phyloP scores from a whole-genome alignment of 2,329 filamentous ascomycete genomes.

The Botrytis paeoniae region DNA sequence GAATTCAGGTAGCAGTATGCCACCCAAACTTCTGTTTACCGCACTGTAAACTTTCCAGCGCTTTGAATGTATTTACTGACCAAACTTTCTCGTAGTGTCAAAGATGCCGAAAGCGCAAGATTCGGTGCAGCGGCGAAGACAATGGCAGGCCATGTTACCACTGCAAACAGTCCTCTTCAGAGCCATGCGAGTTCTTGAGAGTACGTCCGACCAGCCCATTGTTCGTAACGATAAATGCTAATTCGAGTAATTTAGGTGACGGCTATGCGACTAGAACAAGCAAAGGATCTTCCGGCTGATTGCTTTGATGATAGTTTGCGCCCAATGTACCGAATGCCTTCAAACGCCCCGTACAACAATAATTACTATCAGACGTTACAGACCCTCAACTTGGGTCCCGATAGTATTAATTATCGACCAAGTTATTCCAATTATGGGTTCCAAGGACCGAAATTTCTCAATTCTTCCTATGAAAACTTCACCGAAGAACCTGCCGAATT shows the following conservation, averaged over 20 bases:
- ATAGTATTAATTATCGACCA: not conserved
- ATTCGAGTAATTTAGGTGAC: conserved; percentile 32
- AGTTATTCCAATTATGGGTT: conserved; percentile 2
- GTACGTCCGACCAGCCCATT: conserved; percentile 47
- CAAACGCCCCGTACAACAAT: not conserved
- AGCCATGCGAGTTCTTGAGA: conserved; percentile 75
- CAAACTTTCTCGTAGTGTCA: conserved; percentile 61
- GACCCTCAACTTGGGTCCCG: not conserved
- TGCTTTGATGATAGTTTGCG: conserved; percentile 11
- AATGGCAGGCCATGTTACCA: conserved; percentile 75
- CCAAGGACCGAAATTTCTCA: not conserved
- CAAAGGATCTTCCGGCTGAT: conserved; percentile 6
- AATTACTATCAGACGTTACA: conserved; percentile 3
- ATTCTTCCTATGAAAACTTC: not conserved
- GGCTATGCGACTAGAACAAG: conserved; percentile 7
- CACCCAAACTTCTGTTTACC: conserved; percentile 19
- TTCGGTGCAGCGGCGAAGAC: conserved; percentile 87
- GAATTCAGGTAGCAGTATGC: conserved; percentile 53
- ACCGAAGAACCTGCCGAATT: conserved; percentile 13
- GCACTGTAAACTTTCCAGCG: not conserved
- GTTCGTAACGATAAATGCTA: conserved; percentile 15
- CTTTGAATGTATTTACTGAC: not conserved
- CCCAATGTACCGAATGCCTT: not conserved
- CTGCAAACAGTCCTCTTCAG: conserved; percentile 71
- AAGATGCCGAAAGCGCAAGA: conserved; percentile 89